These are phyloP conservation scores for Aspergillus cavernicola DNA, from an alignment of 495 filamentous ascomycete genomes.

Conservation along the genomic window DNA sequence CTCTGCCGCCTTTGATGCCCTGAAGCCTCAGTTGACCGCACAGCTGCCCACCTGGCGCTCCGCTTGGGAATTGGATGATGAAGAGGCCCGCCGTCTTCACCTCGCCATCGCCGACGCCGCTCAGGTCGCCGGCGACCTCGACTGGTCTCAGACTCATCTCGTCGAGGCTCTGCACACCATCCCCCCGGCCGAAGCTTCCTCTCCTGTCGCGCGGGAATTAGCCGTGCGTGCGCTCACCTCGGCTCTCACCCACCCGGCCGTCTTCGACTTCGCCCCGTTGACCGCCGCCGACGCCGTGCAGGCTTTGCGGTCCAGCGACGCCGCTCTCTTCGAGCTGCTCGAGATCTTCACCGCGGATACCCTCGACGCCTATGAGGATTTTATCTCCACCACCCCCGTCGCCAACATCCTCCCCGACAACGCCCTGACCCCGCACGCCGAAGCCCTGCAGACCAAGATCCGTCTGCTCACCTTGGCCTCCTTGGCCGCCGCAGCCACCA, in stretches of 20 bases:
- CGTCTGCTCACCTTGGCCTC: constrained; percentile 90
- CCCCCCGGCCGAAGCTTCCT: constrained; percentile 64
- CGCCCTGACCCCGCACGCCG: constrained; percentile 57
- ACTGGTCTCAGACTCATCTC: constrained; percentile 77
- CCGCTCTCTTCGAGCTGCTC: constrained; percentile 80
- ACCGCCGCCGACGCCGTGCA: constrained; percentile 82
- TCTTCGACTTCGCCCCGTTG: constrained; percentile 93
- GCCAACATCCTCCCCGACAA: constrained; percentile 38
- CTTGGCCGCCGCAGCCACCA: constrained; percentile 64
- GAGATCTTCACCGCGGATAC: constrained; percentile 92
- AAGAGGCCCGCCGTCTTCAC: constrained; percentile 77
- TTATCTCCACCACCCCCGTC: constrained; percentile 52
- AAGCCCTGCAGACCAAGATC: constrained; percentile 87
- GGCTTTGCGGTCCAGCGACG: constrained; percentile 76
- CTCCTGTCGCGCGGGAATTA: constrained; percentile 71
- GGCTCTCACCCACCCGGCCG: constrained; percentile 68
- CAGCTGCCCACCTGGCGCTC: constrained; percentile 74
- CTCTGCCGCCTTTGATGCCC: constrained; percentile 68
- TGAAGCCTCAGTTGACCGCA: constrained; percentile 73
- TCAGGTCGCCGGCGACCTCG: constrained; percentile 68
- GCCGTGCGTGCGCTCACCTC: constrained; percentile 79
- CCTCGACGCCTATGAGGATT: constrained; percentile 92
- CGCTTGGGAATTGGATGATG: constrained; percentile 77
- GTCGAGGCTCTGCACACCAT: constrained; percentile 81
- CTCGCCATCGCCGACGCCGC: constrained; percentile 75